Evolutionary conservation across 805 yeast species (phyloP).

Genomic region (Cyberlindnera saturnus): DNA sequence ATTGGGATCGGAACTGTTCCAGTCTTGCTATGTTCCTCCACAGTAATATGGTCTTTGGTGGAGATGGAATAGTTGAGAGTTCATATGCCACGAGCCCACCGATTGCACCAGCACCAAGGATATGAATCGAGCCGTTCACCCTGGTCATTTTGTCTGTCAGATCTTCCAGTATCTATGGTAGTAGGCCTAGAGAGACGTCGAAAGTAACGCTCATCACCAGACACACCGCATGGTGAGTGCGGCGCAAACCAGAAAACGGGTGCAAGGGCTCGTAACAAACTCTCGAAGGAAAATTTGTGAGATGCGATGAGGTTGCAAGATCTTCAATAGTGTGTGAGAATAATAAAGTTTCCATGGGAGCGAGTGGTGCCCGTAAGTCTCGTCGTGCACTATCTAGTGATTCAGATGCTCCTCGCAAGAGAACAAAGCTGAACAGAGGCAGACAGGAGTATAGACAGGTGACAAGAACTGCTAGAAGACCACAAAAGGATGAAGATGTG

Average conservation of each 20-base stretch:
- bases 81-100: slow-evolving; percentile 23
- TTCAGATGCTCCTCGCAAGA: slow-evolving; percentile 3
- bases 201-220: too few relatives aligned
- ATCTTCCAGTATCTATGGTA: too few relatives aligned
- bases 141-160: neutral
- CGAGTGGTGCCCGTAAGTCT: slow-evolving; percentile 3
- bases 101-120: slow-evolving; percentile 25
- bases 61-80: slow-evolving; percentile 13
- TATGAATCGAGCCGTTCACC: slow-evolving; percentile 7
- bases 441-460: slow-evolving; percentile 56
- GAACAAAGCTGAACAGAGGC: slow-evolving; percentile 35
- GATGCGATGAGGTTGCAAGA: neutral
- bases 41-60: slow-evolving; percentile 16
- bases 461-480: slow-evolving; percentile 46
- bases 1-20: slow-evolving; percentile 11
- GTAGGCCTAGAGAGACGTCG: too few relatives aligned
- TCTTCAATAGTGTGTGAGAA: neutral
- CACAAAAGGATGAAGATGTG: slow-evolving; percentile 16
- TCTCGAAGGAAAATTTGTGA: neutral
- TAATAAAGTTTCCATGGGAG: slow-evolving; percentile 1
- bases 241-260: neutral
- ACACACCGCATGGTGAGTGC: neutral
- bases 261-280: neutral
- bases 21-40: slow-evolving; percentile 18
- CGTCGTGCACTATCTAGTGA: neutral